A percentile compares a stretch with the other conserved stretches of the same genome.
These are phyloP conservation scores for Penicillium manginii DNA, from an alignment of 495 filamentous ascomycete species.

Conservation along the genomic window DNA sequence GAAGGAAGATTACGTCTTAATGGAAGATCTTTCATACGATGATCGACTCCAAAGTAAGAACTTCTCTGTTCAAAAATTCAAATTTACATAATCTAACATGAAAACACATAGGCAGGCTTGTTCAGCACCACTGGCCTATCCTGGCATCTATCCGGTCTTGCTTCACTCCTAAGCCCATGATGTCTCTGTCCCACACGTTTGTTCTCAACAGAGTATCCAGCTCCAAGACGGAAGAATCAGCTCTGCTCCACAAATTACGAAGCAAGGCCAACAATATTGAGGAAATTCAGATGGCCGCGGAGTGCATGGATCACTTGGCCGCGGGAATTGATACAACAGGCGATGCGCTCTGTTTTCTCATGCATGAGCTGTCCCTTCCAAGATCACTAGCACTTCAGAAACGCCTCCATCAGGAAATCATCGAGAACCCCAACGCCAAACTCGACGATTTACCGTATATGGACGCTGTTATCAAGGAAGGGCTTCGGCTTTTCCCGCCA, in stretches of 20 bases:
- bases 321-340: constrained; percentile 2
- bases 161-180: background rate
- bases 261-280: background rate
- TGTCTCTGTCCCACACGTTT: constrained; percentile 1
- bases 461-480: constrained; percentile 3
- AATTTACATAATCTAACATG: background rate
- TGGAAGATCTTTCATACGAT: constrained; percentile 4
- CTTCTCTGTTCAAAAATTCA: background rate
- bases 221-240: background rate
- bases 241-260: background rate
- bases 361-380: background rate
- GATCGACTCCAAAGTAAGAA: constrained; percentile 1
- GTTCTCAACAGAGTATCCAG: background rate
- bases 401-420: background rate
- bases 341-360: constrained; percentile 1
- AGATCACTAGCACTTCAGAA: background rate
- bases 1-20: background rate
- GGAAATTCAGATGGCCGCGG: constrained; percentile 1
- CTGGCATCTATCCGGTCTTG: background rate
- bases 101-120: background rate
- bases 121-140: constrained; percentile 1
- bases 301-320: background rate
- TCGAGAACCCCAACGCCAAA: background rate
- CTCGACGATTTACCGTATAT: background rate
- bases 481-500: background rate